Evolutionary conservation across 2,329 filamentous ascomycete genomes (phyloP), one percentile per base, ranked within the genome.

Genomic region (Peltaster fructicola): DNA sequence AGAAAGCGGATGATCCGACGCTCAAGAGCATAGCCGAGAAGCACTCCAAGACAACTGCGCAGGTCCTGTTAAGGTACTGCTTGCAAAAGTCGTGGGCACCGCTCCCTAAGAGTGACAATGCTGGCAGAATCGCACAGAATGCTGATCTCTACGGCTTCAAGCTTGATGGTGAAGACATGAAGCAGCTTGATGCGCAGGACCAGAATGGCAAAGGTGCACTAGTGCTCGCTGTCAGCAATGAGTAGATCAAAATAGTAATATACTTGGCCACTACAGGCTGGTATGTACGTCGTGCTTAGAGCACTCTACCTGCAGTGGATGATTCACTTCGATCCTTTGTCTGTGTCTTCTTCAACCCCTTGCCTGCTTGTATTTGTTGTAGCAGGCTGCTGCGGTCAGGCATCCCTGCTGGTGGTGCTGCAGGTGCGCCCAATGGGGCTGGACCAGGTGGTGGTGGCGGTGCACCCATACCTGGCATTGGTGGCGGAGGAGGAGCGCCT

Each of bases 271-370:
- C n/a, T n/a, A n/a, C n/a, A n/a, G n/a, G n/a, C n/a, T n/a, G n/a
- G n/a, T n/a, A n/a, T n/a, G n/a, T n/a, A n/a, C n/a, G n/a, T n/a
- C n/a, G n/a, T n/a, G n/a, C 15, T 27, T 41, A 50, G 35, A 52
- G 34, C 15, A 93, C 84, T 32, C 71, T 68, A n/a, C 85, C 85
- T 12, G 80, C 77, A 30, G 73, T 61, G 25, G 71, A 51, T 25
- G 79, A 65, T 23, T 41, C 53, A 51, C 84, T 93, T 50, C 73
- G 73, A 51, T 98, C 88, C 51, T 80, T 84, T 1, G 88, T 95
- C 48, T 74, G 59, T 13, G 82, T 81, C 63, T 95, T 95, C 60
- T 65, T 82, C 45, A 98, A 57, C 3, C 70, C 53, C 51, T 53
- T 82, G 20, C 88, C 85, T 33, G 69, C 56, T 45, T 85, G 73